phyloP scores from a whole-genome alignment of 2,329 filamentous ascomycete species.

The Chrysoporthe deuterocubensis region DNA sequence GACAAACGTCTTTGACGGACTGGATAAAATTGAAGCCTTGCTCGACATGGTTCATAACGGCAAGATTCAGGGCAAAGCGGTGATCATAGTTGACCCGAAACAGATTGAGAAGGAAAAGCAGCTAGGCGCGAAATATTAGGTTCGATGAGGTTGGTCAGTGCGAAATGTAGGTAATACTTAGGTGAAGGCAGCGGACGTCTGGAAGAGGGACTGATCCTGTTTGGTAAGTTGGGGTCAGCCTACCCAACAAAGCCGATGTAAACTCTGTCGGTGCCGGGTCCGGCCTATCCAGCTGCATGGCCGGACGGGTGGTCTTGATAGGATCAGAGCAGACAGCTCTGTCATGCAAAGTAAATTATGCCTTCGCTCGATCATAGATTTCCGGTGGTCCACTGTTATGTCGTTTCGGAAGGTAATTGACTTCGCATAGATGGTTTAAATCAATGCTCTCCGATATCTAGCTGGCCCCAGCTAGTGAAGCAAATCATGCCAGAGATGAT shows the following conservation, averaged over 20 bases:
- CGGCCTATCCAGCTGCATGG: background rate
- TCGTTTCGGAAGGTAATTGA: no score
- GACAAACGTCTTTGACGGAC: constrained; percentile 55
- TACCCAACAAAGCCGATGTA: background rate
- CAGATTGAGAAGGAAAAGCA: constrained; percentile 36
- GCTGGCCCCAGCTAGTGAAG: background rate
- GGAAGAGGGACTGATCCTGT: no score
- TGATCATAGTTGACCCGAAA: constrained; percentile 54
- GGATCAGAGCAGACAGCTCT: background rate
- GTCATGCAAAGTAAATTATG: background rate
- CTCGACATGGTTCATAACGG: constrained; percentile 54
- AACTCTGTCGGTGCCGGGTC: background rate
- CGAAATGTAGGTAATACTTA: no score
- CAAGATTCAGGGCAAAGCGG: constrained; percentile 58
- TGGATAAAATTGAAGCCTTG: constrained; percentile 56
- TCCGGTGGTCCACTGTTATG: no score
- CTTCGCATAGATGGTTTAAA: no score
- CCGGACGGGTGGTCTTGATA: background rate
- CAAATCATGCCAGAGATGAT: constrained; percentile 22
- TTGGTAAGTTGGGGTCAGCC: no score
- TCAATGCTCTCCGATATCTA: background rate
- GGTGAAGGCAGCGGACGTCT: no score
- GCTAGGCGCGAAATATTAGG: constrained; percentile 23
- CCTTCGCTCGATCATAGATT: background rate
- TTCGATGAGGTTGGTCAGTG: no score